phyloP scores from a whole-genome alignment of 306 rosid genomes.

The Amphicarpaea edgeworthii region DNA sequence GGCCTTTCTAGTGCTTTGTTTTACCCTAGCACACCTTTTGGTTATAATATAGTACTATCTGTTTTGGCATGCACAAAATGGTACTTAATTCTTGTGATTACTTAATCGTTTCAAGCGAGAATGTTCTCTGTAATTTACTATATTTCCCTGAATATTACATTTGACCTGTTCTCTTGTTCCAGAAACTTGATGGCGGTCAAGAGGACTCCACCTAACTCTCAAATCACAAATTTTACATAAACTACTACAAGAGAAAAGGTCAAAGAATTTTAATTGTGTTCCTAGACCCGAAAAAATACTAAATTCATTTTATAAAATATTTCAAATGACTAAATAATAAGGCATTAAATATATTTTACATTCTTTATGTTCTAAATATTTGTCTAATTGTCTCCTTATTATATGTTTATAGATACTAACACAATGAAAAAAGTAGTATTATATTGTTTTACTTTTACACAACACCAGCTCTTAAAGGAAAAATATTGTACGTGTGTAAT shows the following conservation, averaged over 20 bases:
- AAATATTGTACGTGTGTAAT: too few species aligned
- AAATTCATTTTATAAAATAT: neutral
- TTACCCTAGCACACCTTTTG: too few species aligned
- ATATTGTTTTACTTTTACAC: too few species aligned
- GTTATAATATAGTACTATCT: too few species aligned
- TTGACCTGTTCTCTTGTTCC: slow-evolving; percentile 20
- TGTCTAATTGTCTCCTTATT: neutral
- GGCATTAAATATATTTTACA: neutral
- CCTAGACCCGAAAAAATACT: neutral
- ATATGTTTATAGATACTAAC: too few species aligned
- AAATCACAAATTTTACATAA: too few species aligned
- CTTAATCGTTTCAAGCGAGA: neutral
- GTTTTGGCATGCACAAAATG: too few species aligned
- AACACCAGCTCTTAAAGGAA: too few species aligned
- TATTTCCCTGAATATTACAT: neutral
- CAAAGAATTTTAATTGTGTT: neutral
- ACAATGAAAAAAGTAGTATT: too few species aligned
- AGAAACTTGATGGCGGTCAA: slow-evolving; percentile 25
- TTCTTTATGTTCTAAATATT: neutral
- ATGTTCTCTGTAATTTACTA: neutral
- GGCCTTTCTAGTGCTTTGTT: too few species aligned
- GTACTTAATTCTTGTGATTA: neutral
- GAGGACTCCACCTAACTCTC: neutral
- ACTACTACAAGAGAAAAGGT: neutral
- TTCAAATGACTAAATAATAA: neutral